phyloP scores from a whole-genome alignment of 176 grass and related monocot species.

The Zoysia pacifica region DNA sequence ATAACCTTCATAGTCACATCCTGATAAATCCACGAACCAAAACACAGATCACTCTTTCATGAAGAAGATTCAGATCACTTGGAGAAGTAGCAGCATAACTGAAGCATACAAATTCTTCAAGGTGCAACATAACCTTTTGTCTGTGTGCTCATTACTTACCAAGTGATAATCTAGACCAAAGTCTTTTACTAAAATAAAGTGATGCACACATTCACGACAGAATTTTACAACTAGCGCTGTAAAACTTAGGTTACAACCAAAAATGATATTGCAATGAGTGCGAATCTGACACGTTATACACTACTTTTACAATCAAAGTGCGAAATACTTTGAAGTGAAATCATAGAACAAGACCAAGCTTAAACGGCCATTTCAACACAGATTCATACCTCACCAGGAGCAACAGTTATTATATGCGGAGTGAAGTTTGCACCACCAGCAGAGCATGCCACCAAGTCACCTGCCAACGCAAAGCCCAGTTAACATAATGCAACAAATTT shows the following conservation, averaged over 20 bases:
- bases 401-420: constrained; percentile 89
- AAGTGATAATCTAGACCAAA: neutral
- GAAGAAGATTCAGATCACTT: neutral
- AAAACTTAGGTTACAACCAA: neutral
- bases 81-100: neutral
- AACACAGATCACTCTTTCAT: neutral
- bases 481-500: constrained; percentile 10
- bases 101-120: neutral
- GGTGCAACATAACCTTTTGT: neutral
- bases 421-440: constrained; percentile 81
- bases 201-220: neutral
- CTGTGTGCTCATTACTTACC: neutral
- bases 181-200: constrained; percentile 16
- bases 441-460: constrained; percentile 72
- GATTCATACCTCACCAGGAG: constrained; percentile 82
- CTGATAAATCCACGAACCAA: constrained; percentile 41
- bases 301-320: neutral
- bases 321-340: neutral
- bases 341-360: neutral
- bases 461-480: constrained; percentile 28
- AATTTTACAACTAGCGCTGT: neutral
- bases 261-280: neutral
- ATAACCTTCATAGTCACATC: constrained; percentile 96
- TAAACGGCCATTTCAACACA: neutral
- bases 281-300: neutral